Conservation (phyloP, 768 basidiomycete species). For the Termitomyces sp. region DNA sequence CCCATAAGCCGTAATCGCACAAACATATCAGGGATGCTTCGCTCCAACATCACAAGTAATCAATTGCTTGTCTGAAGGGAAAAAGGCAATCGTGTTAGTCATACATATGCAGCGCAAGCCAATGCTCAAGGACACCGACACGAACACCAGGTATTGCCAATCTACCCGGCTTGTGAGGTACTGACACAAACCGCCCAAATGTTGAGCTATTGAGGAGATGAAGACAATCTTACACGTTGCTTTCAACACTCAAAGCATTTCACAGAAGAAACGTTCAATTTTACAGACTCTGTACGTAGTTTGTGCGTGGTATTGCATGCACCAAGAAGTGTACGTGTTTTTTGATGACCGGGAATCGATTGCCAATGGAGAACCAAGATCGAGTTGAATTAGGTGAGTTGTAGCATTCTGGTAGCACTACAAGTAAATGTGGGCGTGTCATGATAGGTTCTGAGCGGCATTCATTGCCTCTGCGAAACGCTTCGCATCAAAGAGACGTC, state of each 20-base stretch:
- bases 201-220: neutral
- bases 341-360: neutral
- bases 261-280: neutral
- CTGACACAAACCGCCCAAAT: neutral
- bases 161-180: no score
- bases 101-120: neutral
- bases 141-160: no score
- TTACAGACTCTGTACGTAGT: neutral
- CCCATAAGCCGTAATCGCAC: neutral
- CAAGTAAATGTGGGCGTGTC: slow-evolving; percentile 8
- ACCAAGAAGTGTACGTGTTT: neutral
- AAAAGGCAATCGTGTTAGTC: neutral
- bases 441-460: slow-evolving; percentile 30
- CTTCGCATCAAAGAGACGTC: neutral
- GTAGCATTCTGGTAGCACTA: slow-evolving; percentile 4
- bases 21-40: neutral
- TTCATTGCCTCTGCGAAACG: slow-evolving; percentile 19
- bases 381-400: slow-evolving; percentile 5
- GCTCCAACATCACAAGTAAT: neutral
- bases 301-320: neutral
- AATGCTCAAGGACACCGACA: neutral
- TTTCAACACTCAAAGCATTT: neutral
- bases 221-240: no score
- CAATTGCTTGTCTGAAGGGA: neutral
- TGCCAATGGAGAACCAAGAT: neutral